Evolutionary conservation across 148 eudicot genomes (phyloP).

Genomic region (Persicaria maculosa): DNA sequence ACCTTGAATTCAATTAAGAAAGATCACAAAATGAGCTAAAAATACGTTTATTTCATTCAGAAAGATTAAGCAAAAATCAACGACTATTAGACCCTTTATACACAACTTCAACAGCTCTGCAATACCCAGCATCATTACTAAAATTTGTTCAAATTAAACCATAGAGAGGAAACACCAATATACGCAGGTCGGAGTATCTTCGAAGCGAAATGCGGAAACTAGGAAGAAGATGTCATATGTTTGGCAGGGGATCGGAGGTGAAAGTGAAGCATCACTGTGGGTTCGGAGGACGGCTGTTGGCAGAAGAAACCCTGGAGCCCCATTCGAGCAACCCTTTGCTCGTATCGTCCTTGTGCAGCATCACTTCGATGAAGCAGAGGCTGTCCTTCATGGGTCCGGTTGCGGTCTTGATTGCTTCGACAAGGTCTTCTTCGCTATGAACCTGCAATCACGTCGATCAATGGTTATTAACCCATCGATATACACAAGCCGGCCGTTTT

Average conservation of each 20-base stretch:
- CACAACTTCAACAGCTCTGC: no score
- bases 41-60: no score
- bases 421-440: conserved; percentile 51
- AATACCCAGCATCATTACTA: background rate
- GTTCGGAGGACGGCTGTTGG: conserved; percentile 71
- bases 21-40: no score
- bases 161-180: no score
- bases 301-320: conserved; percentile 78
- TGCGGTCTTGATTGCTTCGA: conserved; percentile 55
- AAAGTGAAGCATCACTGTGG: conserved; percentile 33
- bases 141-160: background rate
- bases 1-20: no score
- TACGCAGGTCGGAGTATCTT: no score
- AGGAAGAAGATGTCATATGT: background rate
- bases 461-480: no score
- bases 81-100: no score
- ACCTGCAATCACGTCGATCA: conserved; percentile 29
- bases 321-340: conserved; percentile 76
- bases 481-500: no score
- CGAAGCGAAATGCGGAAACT: background rate
- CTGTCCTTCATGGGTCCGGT: conserved; percentile 42
- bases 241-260: background rate
- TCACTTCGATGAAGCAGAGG: conserved; percentile 66
- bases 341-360: conserved; percentile 75
- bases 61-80: no score